These are phyloP conservation scores for Saccharomyces hybrid DNA, from an alignment of 1,139 yeast genomes.

Conservation along the genomic window DNA sequence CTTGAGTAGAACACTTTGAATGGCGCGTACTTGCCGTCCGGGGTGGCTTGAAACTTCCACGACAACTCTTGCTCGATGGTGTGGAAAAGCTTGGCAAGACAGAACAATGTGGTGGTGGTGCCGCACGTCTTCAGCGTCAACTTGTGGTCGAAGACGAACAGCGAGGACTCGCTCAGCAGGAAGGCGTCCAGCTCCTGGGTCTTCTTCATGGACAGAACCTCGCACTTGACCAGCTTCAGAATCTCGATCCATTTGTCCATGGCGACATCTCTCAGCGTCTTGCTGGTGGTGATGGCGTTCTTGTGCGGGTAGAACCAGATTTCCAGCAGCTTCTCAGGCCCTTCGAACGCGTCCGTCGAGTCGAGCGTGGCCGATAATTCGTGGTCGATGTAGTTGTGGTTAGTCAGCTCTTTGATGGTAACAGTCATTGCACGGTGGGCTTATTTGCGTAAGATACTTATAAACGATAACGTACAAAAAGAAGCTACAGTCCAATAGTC, in stretches of 20 bases:
- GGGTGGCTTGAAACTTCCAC: conserved; percentile 32
- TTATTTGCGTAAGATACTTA: not conserved
- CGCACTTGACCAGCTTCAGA: conserved; percentile 79
- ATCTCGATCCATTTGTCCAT: conserved; percentile 62
- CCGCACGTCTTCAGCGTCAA: conserved; percentile 91
- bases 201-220: conserved; percentile 72
- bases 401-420: conserved; percentile 25
- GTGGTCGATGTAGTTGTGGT: conserved; percentile 60
- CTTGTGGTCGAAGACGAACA: conserved; percentile 84
- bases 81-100: conserved; percentile 58
- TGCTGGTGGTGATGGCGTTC: conserved; percentile 24
- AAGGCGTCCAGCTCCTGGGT: conserved; percentile 69
- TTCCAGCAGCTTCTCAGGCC: conserved; percentile 90
- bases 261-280: conserved; percentile 60
- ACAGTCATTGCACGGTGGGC: conserved; percentile 19
- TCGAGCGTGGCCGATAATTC: conserved; percentile 73
- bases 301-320: conserved; percentile 68
- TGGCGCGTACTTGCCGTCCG: conserved; percentile 32
- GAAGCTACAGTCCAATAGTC: not conserved
- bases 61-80: conserved; percentile 38
- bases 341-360: conserved; percentile 89
- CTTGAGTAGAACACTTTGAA: conserved; percentile 81
- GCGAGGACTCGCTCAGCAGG: conserved; percentile 78
- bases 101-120: conserved; percentile 81
- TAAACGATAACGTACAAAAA: not conserved